Evolutionary conservation across 306 rosid genomes (phyloP), one percentile per base, ranked within the genome.

Genomic region (Glycine latifolia): DNA sequence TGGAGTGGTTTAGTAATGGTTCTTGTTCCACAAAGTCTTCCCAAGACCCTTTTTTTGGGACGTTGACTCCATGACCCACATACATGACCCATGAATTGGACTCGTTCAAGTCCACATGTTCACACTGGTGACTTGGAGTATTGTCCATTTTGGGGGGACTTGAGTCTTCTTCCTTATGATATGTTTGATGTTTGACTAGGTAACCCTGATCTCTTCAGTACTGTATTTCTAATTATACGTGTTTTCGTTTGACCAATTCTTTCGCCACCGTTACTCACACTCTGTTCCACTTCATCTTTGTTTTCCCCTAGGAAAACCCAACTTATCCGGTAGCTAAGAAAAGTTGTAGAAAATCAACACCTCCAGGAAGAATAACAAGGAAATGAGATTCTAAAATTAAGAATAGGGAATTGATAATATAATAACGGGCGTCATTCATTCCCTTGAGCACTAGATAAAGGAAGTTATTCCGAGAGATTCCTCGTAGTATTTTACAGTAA

Each of bases 391-490:
- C 77, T 20, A 17, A 49, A 77, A 62, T 35, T 10, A 20, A 35
- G 15, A 68, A 52, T 10, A 67, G 20, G 15, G 33, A 72, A 47
- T 46, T 55, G 4, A n/a, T 55, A 55, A 55, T 4, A 53, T 46
- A 44, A 37, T 75, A 65, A 35, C 48, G 59, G 3, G 66, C 77
- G 48, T 39, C 74, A 53, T 78, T 61, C 52, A 60, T 59, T 37
- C 66, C 77, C 67, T 60, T 74, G 79, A n/a, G 2, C 72, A 59
- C 7, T 35, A 41, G 49, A 67, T 72, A n/a, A 61, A 48, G 74
- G 74, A 79, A 61, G 69, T 83, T 79, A 80, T 80, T 76, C 53
- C 12, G 59, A 79, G 71, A 48, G 74, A 49, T 65, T 55, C 80
- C 50, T 62, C 72, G 50, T 1, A 16, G 73, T 60, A 76, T 58